phyloP scores from a whole-genome alignment of 1,284 basidiomycete genomes.

The Melampsora larici-populina region DNA sequence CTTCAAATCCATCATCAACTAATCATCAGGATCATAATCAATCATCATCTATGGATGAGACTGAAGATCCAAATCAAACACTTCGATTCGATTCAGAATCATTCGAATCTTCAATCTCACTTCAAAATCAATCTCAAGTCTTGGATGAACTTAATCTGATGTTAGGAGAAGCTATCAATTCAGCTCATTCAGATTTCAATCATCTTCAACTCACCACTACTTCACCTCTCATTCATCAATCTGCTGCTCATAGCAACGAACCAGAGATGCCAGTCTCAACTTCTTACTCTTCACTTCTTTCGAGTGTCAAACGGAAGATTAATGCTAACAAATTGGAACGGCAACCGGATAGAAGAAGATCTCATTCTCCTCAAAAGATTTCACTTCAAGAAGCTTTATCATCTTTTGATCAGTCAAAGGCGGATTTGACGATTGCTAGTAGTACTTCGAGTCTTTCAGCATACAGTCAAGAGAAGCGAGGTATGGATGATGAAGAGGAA shows the following conservation, averaged over 20 bases:
- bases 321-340: background rate
- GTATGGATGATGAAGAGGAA: background rate
- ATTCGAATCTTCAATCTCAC: background rate
- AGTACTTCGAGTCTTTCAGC: constrained; percentile 16
- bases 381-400: background rate
- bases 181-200: constrained; percentile 18
- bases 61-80: constrained; percentile 11
- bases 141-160: constrained; percentile 33
- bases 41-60: constrained; percentile 8
- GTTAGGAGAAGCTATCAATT: constrained; percentile 37
- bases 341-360: no score
- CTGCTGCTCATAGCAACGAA: background rate
- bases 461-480: constrained; percentile 10
- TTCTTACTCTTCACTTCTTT: background rate
- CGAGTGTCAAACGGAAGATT: background rate
- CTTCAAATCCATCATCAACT: background rate
- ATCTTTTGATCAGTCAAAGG: background rate
- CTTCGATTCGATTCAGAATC: background rate
- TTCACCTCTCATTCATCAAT: background rate
- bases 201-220: background rate
- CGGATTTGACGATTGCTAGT: background rate
- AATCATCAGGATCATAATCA: background rate
- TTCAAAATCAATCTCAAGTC: constrained; percentile 4
- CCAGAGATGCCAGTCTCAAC: background rate
- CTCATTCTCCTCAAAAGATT: no score